Evolutionary conservation across 306 rosid species (phyloP), one percentile per base, ranked within the genome.

Genomic region (Cicer bijugum): DNA sequence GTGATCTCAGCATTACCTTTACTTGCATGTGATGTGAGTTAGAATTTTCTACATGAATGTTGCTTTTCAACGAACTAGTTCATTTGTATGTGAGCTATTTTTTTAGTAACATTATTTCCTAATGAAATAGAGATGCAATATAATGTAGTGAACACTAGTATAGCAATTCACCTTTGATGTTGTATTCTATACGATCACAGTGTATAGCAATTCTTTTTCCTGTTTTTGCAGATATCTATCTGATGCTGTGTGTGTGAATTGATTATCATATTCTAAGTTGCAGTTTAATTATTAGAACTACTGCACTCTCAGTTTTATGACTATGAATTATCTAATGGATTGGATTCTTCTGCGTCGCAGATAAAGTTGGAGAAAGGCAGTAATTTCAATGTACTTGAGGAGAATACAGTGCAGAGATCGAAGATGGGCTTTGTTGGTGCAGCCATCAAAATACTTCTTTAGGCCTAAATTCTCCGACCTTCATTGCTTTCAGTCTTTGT

Each of bases 331-430:
- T 78, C 81, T 85, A 58, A 85, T 78, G 52, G 58, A 66, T 72
- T 59, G 56, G 15, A 15, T 15, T 81, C 64, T 63, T 79, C 51
- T 73, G 86, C 81, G 70, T 89, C 57, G 62, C 70, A 71, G 63
- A 67, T 55, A 64, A 64, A 81, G 86, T 77, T 47, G 83, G 81
- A 71, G 79, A 71, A 68, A 75, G 64, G 38, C 62, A 55, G 12
- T 69, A 70, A 74, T 68, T 69, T 86, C 86, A 82, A 91, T 94
- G 99, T 87, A 91, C 85, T 83, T 83, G 23, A 88, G 89, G 82
- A 87, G 86, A 85, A 80, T 94, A 81, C 86, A 83, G 81, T 82
- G 86, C 81, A 84, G 84, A 82, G 82, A 85, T 83, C 88, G 80
- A 84, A 84, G 88, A 76, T 88, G 95, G 95, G 82, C 83, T 63